Percentiles rank a stretch among this genome's conserved stretches.
These are phyloP conservation scores for Malania oleifera DNA, from an alignment of 164 flowering plant genomes.

Conservation along the genomic window DNA sequence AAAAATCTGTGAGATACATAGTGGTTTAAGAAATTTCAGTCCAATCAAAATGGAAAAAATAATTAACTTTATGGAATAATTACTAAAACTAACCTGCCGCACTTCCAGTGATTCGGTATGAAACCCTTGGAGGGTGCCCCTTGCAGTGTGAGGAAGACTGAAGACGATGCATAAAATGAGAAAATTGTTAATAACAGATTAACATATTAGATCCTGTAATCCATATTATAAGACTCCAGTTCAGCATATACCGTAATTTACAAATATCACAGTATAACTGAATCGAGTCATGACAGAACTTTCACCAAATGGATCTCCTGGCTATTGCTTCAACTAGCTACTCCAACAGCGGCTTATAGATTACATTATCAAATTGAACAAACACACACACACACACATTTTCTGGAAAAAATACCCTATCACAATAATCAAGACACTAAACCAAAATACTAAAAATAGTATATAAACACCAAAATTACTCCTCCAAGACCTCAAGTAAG, in stretches of 20 bases:
- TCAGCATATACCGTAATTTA: background rate
- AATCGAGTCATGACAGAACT: too few species aligned
- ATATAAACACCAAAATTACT: too few species aligned
- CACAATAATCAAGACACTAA: background rate
- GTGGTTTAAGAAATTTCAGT: background rate
- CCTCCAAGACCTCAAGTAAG: background rate
- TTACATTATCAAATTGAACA: too few species aligned
- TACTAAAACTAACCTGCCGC: constrained; percentile 51
- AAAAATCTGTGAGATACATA: constrained; percentile 43
- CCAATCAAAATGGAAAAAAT: background rate
- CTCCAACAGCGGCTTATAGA: too few species aligned
- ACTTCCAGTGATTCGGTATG: constrained; percentile 35
- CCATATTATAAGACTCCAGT: background rate
- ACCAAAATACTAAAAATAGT: background rate
- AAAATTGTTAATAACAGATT: background rate
- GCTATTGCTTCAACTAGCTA: too few species aligned
- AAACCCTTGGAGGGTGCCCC: constrained; percentile 23
- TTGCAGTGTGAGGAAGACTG: constrained; percentile 37
- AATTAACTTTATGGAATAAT: background rate
- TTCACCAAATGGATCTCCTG: too few species aligned
- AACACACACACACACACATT: too few species aligned
- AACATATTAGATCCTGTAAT: background rate
- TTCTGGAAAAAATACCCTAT: background rate
- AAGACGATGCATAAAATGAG: constrained; percentile 6
- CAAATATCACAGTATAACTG: too few species aligned